These are phyloP conservation scores for Herpetomonas samuelpessoai DNA, from an alignment of 208 protist genomes.

Conservation along the genomic window DNA sequence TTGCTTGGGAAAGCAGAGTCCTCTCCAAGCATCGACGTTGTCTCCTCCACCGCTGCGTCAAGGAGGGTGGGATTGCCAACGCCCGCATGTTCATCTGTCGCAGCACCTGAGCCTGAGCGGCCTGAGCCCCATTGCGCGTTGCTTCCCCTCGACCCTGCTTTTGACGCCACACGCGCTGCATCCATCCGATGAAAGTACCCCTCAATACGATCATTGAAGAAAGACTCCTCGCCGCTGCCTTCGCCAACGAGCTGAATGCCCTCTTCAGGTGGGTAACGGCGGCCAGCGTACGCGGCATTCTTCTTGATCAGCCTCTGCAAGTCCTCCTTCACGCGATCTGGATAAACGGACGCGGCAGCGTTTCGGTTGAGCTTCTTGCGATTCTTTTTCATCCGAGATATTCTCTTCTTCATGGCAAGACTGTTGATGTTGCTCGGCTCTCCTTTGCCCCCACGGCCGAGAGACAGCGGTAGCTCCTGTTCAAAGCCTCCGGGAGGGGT, in stretches of 20 bases:
- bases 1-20: no score
- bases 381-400: conserved; percentile 9
- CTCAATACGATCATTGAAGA: not conserved
- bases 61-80: no score
- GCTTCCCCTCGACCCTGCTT: no score
- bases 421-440: conserved; percentile 52
- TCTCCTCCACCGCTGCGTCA: no score
- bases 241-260: conserved; percentile 3
- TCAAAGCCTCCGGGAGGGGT: conserved; percentile 54
- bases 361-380: conserved; percentile 7
- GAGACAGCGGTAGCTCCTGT: conserved; percentile 42
- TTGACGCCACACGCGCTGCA: not conserved
- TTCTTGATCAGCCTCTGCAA: conserved; percentile 13
- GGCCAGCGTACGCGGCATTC: conserved; percentile 13
- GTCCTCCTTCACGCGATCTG: conserved; percentile 19
- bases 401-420: not conserved
- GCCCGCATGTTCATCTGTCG: no score
- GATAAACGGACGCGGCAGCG: conserved; percentile 1
- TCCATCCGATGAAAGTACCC: conserved; percentile 1
- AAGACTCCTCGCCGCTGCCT: not conserved
- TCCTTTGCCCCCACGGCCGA: conserved; percentile 44
- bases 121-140: no score
- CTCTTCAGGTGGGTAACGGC: not conserved
- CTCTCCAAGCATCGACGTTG: no score
- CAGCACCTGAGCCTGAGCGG: no score